These are phyloP conservation scores for Aspergillus uvarum DNA, from an alignment of 2,329 filamentous ascomycete genomes.

Conservation along the genomic window DNA sequence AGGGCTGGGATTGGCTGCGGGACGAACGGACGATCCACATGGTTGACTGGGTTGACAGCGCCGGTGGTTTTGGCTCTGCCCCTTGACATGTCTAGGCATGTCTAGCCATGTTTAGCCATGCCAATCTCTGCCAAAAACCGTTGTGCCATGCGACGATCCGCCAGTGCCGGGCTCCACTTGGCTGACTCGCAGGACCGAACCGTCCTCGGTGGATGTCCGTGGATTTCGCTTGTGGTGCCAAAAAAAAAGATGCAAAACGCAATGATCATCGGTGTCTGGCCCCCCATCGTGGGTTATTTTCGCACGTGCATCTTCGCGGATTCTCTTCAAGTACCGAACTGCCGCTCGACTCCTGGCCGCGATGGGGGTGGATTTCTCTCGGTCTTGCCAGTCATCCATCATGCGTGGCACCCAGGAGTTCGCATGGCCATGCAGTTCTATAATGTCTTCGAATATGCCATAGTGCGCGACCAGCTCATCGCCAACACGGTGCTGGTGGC, in stretches of 20 bases:
- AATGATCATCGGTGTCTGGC: constrained; percentile 3
- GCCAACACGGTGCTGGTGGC: constrained; percentile 27
- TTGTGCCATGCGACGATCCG: not conserved
- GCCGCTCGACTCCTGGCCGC: not conserved
- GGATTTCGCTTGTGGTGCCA: too few species aligned
- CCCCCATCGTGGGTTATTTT: not conserved
- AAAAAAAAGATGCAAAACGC: not conserved
- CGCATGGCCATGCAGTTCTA: constrained; percentile 12
- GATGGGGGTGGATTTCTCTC: too few species aligned
- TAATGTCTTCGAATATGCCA: constrained; percentile 15
- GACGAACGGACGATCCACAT: not conserved
- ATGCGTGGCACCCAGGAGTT: not conserved
- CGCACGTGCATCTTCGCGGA: not conserved
- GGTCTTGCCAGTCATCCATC: not conserved
- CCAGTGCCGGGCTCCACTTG: not conserved
- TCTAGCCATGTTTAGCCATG: too few species aligned
- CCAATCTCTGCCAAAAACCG: not conserved
- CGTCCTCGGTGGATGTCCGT: not conserved
- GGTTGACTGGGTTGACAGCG: not conserved
- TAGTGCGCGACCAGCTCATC: constrained; percentile 22
- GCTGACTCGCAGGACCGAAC: not conserved
- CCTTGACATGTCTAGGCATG: not conserved
- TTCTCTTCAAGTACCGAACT: not conserved
- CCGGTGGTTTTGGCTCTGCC: not conserved
- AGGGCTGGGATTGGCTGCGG: not conserved